Conservation (phyloP, 106 monocot species). For the Allium cepa region DNA sequence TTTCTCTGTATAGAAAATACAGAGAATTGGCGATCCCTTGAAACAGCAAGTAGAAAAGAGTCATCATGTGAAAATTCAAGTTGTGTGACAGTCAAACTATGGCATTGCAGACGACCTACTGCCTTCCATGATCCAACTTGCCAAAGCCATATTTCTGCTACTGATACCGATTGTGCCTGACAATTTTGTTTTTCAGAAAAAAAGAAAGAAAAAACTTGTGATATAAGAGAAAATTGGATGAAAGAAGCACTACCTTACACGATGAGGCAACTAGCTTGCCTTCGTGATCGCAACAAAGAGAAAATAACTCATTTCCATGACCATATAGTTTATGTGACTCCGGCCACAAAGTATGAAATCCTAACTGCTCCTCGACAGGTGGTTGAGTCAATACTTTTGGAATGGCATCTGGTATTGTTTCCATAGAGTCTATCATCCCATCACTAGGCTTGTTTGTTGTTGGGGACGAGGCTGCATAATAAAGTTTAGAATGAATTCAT, state of each 20-base stretch:
- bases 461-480: constrained; percentile 35
- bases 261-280: constrained; percentile 88
- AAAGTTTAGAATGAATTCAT: not conserved
- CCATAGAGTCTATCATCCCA: constrained; percentile 57
- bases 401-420: constrained; percentile 83
- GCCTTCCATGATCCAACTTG: constrained; percentile 93
- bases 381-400: constrained; percentile 70
- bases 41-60: constrained; percentile 66
- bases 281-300: constrained; percentile 71
- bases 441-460: constrained; percentile 11
- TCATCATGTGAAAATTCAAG: constrained; percentile 90
- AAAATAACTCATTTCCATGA: constrained; percentile 95
- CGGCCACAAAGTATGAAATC: constrained; percentile 96
- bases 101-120: constrained; percentile 77
- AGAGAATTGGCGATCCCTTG: constrained; percentile 91
- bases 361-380: constrained; percentile 88
- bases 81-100: constrained; percentile 85
- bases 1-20: constrained; percentile 57
- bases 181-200: not conserved
- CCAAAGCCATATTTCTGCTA: constrained; percentile 92
- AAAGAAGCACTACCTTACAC: constrained; percentile 62
- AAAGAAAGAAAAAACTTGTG: not conserved
- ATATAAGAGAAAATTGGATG: not conserved
- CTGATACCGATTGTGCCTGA: constrained; percentile 72
- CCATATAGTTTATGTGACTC: constrained; percentile 99